A percentile compares a stretch with the other conserved stretches of the same genome.
Conservation (phyloP, 768 basidiomycete genomes). For the Basidioascus undulatus region DNA sequence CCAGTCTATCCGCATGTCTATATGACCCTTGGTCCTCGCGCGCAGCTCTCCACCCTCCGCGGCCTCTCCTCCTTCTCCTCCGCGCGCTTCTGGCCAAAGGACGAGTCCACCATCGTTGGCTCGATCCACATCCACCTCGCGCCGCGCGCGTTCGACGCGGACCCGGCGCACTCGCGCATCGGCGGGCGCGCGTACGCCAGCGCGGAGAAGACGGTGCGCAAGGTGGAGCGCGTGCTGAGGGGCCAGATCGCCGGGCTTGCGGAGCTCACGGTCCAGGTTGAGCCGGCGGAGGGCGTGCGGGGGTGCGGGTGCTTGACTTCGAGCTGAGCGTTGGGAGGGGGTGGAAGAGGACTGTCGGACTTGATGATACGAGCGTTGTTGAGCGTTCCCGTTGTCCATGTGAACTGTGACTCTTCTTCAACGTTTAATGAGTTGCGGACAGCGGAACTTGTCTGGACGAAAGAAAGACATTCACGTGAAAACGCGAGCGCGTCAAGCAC, state of each 20-base stretch:
- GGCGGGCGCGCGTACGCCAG: conserved; percentile 28
- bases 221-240: conserved; percentile 48
- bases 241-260: conserved; percentile 54
- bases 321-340: too few relatives aligned
- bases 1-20: background rate
- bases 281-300: conserved; percentile 19
- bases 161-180: conserved; percentile 29
- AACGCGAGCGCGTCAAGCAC: too few relatives aligned
- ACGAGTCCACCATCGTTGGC: conserved; percentile 58
- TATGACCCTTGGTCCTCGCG: background rate
- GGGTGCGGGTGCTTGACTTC: conserved; percentile 19
- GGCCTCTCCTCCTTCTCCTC: conserved; percentile 58
- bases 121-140: conserved; percentile 78
- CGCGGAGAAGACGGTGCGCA: conserved; percentile 45
- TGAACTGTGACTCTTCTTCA: too few relatives aligned
- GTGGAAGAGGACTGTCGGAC: too few relatives aligned
- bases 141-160: conserved; percentile 29
- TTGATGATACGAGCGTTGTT: too few relatives aligned
- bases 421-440: too few relatives aligned
- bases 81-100: conserved; percentile 90
- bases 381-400: too few relatives aligned
- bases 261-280: conserved; percentile 77
- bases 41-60: conserved; percentile 44
- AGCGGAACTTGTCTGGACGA: too few relatives aligned
- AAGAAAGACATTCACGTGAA: too few relatives aligned